A percentile compares a stretch with the other conserved stretches of the same genome.
Conservation (phyloP, 2,329 filamentous ascomycete genomes). For the Fusarium oligoseptatum region DNA sequence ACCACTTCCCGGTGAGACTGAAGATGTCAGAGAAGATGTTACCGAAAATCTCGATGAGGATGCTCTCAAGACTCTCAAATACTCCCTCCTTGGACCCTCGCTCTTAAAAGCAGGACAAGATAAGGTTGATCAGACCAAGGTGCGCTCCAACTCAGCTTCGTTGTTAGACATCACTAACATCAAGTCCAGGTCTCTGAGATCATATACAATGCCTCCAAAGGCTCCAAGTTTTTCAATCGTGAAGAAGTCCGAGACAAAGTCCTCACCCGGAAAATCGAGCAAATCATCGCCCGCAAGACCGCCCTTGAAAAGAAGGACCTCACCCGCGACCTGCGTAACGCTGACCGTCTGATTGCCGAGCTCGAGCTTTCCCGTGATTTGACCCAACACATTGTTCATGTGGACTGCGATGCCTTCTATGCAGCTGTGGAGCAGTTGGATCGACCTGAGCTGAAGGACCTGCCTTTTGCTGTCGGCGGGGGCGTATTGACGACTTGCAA, state of each 20-base stretch:
- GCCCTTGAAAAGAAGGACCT: constrained; percentile 83
- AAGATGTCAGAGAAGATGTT: constrained; percentile 12
- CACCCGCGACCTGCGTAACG: constrained; percentile 77
- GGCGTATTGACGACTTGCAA: constrained; percentile 80
- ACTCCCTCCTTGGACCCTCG: constrained; percentile 89
- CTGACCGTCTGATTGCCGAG: constrained; percentile 84
- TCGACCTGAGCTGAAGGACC: constrained; percentile 83
- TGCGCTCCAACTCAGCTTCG: constrained; percentile 46
- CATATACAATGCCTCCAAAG: constrained; percentile 96
- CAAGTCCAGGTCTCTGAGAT: constrained; percentile 81
- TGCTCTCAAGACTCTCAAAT: constrained; percentile 76
- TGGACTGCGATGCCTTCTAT: constrained; percentile 98
- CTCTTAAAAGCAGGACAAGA: constrained; percentile 95
- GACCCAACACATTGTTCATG: constrained; percentile 86
- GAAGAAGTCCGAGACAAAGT: constrained; percentile 86
- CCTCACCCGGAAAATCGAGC: constrained; percentile 87
- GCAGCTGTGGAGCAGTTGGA: constrained; percentile 91
- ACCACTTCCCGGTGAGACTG: constrained; percentile 6
- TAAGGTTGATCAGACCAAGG: constrained; percentile 90
- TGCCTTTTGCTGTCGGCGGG: constrained; percentile 90
- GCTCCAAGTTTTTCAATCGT: constrained; percentile 94
- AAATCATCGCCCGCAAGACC: constrained; percentile 80
- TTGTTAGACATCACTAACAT: constrained; percentile 6
- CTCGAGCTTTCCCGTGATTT: constrained; percentile 85
- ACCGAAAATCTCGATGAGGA: constrained; percentile 19